Conservation (phyloP, 2,329 filamentous ascomycete genomes). For the Cercospora citrullina region DNA sequence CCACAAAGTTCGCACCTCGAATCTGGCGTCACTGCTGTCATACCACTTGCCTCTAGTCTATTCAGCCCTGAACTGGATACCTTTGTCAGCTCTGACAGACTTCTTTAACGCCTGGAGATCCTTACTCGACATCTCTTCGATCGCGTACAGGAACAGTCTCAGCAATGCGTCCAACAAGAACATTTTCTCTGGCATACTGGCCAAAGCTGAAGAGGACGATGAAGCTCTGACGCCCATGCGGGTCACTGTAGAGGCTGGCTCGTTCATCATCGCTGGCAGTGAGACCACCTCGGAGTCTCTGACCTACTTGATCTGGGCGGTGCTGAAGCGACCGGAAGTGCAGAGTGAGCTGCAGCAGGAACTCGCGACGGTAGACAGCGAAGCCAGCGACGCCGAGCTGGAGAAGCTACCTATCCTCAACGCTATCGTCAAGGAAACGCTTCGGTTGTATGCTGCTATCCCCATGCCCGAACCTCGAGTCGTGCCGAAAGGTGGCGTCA, state of each 20-base stretch:
- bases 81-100: neutral
- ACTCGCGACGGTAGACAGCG: slow-evolving; percentile 20
- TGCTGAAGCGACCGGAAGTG: slow-evolving; percentile 29
- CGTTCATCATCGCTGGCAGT: slow-evolving; percentile 36
- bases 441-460: slow-evolving; percentile 37
- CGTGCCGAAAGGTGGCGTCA: slow-evolving; percentile 30
- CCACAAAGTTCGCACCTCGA: neutral
- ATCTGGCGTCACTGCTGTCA: neutral
- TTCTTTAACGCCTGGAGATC: slow-evolving; percentile 4
- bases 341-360: slow-evolving; percentile 29
- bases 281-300: slow-evolving; percentile 36
- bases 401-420: slow-evolving; percentile 29
- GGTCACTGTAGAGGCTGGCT: slow-evolving; percentile 32
- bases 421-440: slow-evolving; percentile 33
- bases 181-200: neutral
- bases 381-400: slow-evolving; percentile 27
- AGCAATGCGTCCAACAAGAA: slow-evolving; percentile 1
- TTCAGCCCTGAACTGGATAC: neutral
- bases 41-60: neutral
- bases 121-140: slow-evolving; percentile 1
- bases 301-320: slow-evolving; percentile 36
- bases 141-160: slow-evolving; percentile 8
- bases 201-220: neutral
- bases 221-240: slow-evolving; percentile 13
- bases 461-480: slow-evolving; percentile 34